phyloP scores from a whole-genome alignment of 768 basidiomycete species.

The Termitomyces sp. region DNA sequence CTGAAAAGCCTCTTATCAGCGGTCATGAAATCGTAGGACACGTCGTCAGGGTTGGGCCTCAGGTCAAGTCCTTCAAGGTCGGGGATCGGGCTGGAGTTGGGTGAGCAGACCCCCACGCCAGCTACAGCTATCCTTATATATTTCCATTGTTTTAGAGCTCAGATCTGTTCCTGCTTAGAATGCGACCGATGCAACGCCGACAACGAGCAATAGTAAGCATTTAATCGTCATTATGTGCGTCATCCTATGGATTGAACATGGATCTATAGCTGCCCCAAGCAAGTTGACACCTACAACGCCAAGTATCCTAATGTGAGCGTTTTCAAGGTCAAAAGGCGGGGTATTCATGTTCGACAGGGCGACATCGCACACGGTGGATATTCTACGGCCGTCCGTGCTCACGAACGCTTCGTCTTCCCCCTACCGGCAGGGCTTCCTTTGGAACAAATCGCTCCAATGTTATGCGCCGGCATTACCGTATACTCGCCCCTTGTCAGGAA shows the following conservation, averaged over 20 bases:
- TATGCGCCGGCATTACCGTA: constrained; percentile 62
- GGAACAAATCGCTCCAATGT: constrained; percentile 57
- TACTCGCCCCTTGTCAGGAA: constrained; percentile 57
- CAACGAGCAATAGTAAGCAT: constrained; percentile 49
- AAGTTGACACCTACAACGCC: constrained; percentile 38
- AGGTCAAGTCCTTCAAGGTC: constrained; percentile 51
- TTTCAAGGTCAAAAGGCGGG: too few relatives aligned
- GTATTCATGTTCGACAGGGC: constrained; percentile 18
- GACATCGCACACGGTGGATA: constrained; percentile 46
- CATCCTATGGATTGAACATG: not conserved
- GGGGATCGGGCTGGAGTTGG: constrained; percentile 54
- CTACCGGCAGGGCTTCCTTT: constrained; percentile 54
- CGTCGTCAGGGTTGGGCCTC: constrained; percentile 49
- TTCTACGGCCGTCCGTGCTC: constrained; percentile 38
- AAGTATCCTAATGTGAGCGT: constrained; percentile 35
- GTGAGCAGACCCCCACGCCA: constrained; percentile 10
- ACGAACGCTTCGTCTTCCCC: constrained; percentile 54
- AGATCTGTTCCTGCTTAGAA: constrained; percentile 41
- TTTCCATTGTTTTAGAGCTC: constrained; percentile 32
- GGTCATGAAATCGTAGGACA: constrained; percentile 58
- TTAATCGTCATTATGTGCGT: not conserved
- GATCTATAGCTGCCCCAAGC: constrained; percentile 29
- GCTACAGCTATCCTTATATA: too few relatives aligned
- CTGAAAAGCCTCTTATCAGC: constrained; percentile 34
- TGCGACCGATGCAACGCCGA: constrained; percentile 47